Evolutionary conservation across 2,329 filamentous ascomycete species (phyloP), one percentile per base, ranked within the genome.

Genomic region (Epicoccum sorghinum): DNA sequence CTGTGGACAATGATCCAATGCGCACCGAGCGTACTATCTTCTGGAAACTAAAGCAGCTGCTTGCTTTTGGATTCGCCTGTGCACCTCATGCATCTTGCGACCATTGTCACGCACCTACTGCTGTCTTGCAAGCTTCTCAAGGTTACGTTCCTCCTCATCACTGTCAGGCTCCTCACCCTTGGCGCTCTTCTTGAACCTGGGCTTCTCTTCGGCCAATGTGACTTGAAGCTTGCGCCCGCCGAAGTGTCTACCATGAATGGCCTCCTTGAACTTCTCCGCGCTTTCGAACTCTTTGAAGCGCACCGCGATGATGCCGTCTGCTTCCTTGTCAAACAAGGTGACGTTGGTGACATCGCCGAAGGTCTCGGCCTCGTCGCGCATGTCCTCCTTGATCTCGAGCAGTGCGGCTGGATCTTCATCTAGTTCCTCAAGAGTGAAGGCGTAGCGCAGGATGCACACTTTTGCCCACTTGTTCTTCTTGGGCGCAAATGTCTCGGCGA

Each of bases 351-450:
- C 91, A 23, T 88, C 82, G 3, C 95, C 95, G 12, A 95, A 80
- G 76, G 96, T 96, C 53, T 85, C 82, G 73, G 91, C 96, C 75
- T 96, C 93, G 45, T 96, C 91, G 40, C 90, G 85, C 51, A 98
- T 90, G 71, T 99, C 95, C 72, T 96, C 89, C 71, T 96, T 96
- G 78, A 98, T 96, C 59, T 98, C 93, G 33, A 96, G 80, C 55
- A 96, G 83, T 1, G 89, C 90, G 0, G 87, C 86, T 2, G 90
- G 86, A 67, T 98, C 93, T 69, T 96, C 90, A 64, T 92, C 87
- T 24, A 98, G 81, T 77, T 96, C 91, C 58, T 88, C 73, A 24
- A 93, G 81, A 1, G 91, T 96, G 76, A 99, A 99, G 89, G 96
- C 96, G 77, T 96, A 87, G 70, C 91, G 91, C 60, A 99, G 78